Base-by-base conservation (phyloP, 345 rosid species). In the Anacardium occidentale region DNA sequence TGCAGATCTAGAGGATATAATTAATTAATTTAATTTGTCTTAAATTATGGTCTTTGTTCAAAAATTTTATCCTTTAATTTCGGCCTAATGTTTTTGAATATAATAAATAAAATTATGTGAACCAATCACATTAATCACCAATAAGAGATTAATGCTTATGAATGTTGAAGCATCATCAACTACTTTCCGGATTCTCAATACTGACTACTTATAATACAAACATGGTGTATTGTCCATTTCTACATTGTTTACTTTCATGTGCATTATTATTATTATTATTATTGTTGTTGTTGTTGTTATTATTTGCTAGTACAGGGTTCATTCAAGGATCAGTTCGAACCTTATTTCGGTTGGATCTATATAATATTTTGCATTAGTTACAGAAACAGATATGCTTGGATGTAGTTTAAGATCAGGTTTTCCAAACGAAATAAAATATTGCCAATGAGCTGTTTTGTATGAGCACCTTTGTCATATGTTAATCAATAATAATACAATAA, bases 361-460 rank as follows among this genome's bases (percentile, higher is more conserved):
- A 50, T 18, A 50, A 15, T 50, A 50, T 6, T 50, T 15, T 50
- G 53, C 53, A 22, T 56, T n/a, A 54, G 10, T 54, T 21, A 54
- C 20, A 5, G 60, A 56, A 56, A 56, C 26, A 64, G 20, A 21
- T 20, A 12, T 42, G 11, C 52, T 21, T 22, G 40, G 32, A 24
- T 15, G 14, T 15, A 7, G 18, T 32, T 37, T 37, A 29, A 26
- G 44, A 8, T 3, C 42, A 59, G 14, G 32, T 10, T 7, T 40
- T 56, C 17, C 24, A 0, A 21, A 10, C 22, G 11, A 10, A 13
- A 48, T 50, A 6, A 50, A 74, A 1, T 44, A 58, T 51, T 52
- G 5, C 7, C 73, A 70, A 78, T 70, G 77, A 26, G 59, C 66
- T 61, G 70, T 73, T 70, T 21, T 25, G 47, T 50, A 6, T 40